These are phyloP conservation scores for Pyrenophora seminiperda DNA, from an alignment of 2,329 filamentous ascomycete genomes.

Conservation along the genomic window DNA sequence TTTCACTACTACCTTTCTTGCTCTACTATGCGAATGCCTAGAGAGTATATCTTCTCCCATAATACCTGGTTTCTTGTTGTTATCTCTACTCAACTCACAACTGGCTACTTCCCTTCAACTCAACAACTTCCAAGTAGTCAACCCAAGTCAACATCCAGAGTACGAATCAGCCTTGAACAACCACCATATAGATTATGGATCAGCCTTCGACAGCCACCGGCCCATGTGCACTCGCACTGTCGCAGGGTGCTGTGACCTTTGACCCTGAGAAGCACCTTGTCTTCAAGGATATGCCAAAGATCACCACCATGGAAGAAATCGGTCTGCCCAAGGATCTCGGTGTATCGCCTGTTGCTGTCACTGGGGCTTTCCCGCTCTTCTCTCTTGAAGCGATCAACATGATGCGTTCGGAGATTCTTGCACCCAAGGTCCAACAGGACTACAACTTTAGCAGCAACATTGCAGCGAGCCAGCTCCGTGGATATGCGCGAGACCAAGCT, in stretches of 20 bases:
- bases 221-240: neutral
- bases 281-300: conserved; percentile 57
- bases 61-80: no score
- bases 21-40: no score
- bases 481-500: conserved; percentile 63
- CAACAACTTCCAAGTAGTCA: no score
- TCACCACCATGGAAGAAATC: conserved; percentile 66
- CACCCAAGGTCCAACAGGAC: conserved; percentile 60
- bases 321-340: conserved; percentile 61
- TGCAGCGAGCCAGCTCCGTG: conserved; percentile 60
- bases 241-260: conserved; percentile 50
- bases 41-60: no score
- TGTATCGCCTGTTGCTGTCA: conserved; percentile 67
- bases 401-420: conserved; percentile 67
- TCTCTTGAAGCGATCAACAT: conserved; percentile 63
- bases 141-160: no score
- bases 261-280: conserved; percentile 61
- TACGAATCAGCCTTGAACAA: no score
- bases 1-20: no score
- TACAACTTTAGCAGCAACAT: conserved; percentile 65
- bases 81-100: no score
- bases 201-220: neutral
- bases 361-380: conserved; percentile 69
- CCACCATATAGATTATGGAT: no score
- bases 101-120: no score